Evolutionary conservation across 768 basidiomycete genomes (phyloP).

Genomic region (Naganishia vaughanmartiniae): DNA sequence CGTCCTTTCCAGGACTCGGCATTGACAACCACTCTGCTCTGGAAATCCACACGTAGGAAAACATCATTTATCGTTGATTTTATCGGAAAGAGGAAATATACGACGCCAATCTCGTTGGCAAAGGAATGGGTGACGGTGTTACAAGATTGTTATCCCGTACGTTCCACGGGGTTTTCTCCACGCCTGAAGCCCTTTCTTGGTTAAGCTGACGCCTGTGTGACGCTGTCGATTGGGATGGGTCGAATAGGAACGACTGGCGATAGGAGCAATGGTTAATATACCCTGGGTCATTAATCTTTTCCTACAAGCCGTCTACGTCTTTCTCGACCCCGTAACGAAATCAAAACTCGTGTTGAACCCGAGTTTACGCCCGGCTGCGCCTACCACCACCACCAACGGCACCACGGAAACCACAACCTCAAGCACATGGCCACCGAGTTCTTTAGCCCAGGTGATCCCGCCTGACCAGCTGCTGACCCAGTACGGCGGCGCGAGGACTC

Average conservation of each 20-base stretch:
- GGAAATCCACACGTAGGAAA: slow-evolving; percentile 32
- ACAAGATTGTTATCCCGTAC: slow-evolving; percentile 30
- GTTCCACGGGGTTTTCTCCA: not conserved
- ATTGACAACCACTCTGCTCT: too few species aligned
- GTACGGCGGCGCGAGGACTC: slow-evolving; percentile 40
- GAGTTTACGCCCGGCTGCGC: not conserved
- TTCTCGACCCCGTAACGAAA: slow-evolving; percentile 40
- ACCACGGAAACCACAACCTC: not conserved
- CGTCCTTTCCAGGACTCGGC: not conserved
- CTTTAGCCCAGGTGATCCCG: slow-evolving; percentile 32
- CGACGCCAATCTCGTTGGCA: slow-evolving; percentile 24
- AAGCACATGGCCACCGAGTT: slow-evolving; percentile 38
- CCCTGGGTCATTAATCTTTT: slow-evolving; percentile 34
- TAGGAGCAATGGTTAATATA: slow-evolving; percentile 30
- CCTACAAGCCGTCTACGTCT: slow-evolving; percentile 47
- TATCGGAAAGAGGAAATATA: slow-evolving; percentile 39
- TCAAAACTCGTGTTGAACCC: slow-evolving; percentile 27
- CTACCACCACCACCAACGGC: not conserved
- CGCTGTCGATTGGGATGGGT: too few species aligned
- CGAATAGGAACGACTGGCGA: slow-evolving; percentile 28
- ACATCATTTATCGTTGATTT: slow-evolving; percentile 45
- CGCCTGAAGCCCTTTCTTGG: too few species aligned
- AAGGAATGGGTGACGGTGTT: slow-evolving; percentile 30
- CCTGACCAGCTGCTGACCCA: slow-evolving; percentile 37
- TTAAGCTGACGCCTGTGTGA: too few species aligned